Evolutionary conservation across 2,329 filamentous ascomycete genomes (phyloP).

Genomic region (Colletotrichum falcatum): DNA sequence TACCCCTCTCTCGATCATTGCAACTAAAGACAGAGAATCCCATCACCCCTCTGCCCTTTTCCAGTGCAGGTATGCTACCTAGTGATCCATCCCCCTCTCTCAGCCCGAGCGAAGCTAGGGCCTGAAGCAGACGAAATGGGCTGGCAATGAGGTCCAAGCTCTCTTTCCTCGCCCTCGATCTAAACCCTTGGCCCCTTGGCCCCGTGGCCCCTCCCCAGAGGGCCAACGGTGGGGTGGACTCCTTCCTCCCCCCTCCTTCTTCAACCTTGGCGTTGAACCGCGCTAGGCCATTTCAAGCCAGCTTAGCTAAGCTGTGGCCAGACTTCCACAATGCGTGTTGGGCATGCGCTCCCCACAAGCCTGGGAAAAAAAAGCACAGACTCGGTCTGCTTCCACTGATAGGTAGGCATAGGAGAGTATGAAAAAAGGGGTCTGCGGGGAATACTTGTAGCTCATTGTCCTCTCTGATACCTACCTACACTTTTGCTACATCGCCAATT

Average conservation of each 20-base stretch:
- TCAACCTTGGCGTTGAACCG: background rate
- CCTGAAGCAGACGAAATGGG: conserved; percentile 21
- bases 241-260: background rate
- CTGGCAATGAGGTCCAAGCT: conserved; percentile 28
- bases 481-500: conserved; percentile 37
- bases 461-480: conserved; percentile 24
- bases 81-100: background rate
- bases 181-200: background rate
- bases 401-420: background rate
- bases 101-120: conserved; percentile 7
- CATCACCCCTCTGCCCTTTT: conserved; percentile 2
- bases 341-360: conserved; percentile 3
- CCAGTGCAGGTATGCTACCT: too few relatives aligned
- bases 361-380: conserved; percentile 24
- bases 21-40: conserved; percentile 12
- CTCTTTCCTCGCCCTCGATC: conserved; percentile 10
- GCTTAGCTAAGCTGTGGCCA: conserved; percentile 25
- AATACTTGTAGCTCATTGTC: background rate
- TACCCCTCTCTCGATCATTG: conserved; percentile 15
- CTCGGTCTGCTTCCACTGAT: conserved; percentile 1
- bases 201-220: conserved; percentile 2
- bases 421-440: conserved; percentile 35
- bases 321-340: conserved; percentile 7
- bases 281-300: conserved; percentile 3
- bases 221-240: conserved; percentile 14